These are phyloP conservation scores for Eucalyptus microcorys DNA, from an alignment of 345 rosid species.

Conservation along the genomic window DNA sequence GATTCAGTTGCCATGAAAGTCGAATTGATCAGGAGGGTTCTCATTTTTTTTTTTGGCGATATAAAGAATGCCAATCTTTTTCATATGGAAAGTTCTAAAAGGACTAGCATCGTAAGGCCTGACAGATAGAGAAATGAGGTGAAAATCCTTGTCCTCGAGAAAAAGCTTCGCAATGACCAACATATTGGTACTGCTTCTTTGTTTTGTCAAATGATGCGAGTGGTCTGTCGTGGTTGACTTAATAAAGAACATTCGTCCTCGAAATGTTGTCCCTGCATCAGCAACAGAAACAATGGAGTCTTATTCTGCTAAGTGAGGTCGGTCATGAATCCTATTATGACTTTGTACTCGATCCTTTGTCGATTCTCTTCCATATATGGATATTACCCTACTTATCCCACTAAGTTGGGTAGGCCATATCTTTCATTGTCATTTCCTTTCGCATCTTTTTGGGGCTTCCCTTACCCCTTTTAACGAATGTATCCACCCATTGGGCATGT, in stretches of 20 bases:
- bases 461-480: neutral
- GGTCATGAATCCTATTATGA: neutral
- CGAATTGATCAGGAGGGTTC: neutral
- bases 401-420: neutral
- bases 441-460: neutral
- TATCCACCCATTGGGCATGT: neutral
- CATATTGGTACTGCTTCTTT: neutral
- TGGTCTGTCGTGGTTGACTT: neutral
- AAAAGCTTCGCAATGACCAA: neutral
- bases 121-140: neutral
- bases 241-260: neutral
- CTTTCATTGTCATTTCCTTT: neutral
- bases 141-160: neutral
- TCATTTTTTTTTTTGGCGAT: neutral
- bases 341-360: neutral
- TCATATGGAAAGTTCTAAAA: neutral
- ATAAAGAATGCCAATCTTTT: neutral
- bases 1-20: neutral
- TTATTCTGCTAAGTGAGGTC: neutral
- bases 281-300: neutral
- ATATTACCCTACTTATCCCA: neutral
- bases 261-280: neutral
- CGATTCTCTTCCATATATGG: neutral
- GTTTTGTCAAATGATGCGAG: neutral
- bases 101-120: neutral